Percentiles rank a stretch among this genome's conserved stretches.
These are phyloP conservation scores for Hawksworthiomyces lignivorus DNA, from an alignment of 2,329 filamentous ascomycete species.

Conservation along the genomic window DNA sequence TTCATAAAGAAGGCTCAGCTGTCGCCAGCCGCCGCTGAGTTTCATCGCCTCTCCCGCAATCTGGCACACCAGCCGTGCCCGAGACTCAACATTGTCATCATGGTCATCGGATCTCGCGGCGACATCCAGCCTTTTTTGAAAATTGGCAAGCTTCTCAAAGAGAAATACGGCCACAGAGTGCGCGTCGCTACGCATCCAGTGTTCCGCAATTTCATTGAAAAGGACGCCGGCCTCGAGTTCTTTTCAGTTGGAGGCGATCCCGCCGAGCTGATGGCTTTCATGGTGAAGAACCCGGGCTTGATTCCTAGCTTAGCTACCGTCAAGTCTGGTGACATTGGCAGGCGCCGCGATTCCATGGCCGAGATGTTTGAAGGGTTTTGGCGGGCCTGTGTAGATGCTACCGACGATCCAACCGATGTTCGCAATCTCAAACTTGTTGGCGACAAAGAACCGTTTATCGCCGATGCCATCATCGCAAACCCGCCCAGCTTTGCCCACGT, in stretches of 20 bases:
- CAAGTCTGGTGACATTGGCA: slow-evolving; percentile 63
- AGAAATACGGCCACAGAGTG: slow-evolving; percentile 65
- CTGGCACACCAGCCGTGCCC: slow-evolving; percentile 31
- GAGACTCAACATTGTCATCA: slow-evolving; percentile 68
- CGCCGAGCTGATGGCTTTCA: slow-evolving; percentile 76
- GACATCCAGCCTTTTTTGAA: slow-evolving; percentile 76
- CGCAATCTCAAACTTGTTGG: slow-evolving; percentile 60
- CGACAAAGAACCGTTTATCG: slow-evolving; percentile 52
- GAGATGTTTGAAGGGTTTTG: slow-evolving; percentile 82
- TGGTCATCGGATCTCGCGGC: slow-evolving; percentile 73
- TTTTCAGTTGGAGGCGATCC: slow-evolving; percentile 75
- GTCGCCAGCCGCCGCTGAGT: slow-evolving; percentile 16
- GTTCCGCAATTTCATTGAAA: slow-evolving; percentile 67
- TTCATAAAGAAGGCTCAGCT: not conserved
- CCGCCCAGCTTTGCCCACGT: slow-evolving; percentile 72
- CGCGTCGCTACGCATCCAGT: slow-evolving; percentile 72
- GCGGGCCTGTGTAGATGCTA: slow-evolving; percentile 67
- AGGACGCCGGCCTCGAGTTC: slow-evolving; percentile 68
- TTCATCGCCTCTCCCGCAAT: slow-evolving; percentile 1
- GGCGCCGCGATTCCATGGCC: slow-evolving; percentile 61
- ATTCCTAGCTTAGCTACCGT: slow-evolving; percentile 68
- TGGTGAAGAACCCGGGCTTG: slow-evolving; percentile 77
- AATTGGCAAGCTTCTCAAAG: slow-evolving; percentile 63
- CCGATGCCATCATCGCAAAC: slow-evolving; percentile 79
- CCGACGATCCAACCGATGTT: slow-evolving; percentile 57